A percentile compares a stretch with the other conserved stretches of the same genome.
Conservation (phyloP, 2,329 filamentous ascomycete genomes). For the Neocatenulostroma microsporum region DNA sequence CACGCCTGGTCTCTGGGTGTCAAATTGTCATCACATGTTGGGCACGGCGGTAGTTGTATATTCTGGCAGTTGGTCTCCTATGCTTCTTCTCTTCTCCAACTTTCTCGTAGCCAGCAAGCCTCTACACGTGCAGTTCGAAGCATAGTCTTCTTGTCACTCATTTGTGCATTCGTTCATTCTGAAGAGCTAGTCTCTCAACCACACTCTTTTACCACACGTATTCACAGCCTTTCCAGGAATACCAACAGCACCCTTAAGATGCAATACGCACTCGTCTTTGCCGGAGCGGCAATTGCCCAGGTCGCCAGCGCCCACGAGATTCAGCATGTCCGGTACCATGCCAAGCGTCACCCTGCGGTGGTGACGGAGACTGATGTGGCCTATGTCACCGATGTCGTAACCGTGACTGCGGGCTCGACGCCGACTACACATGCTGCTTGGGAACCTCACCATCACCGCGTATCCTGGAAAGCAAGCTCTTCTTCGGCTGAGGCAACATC, state of each 20-base stretch:
- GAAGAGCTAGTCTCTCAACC: slow-evolving; percentile 8
- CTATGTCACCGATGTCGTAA: slow-evolving; percentile 2
- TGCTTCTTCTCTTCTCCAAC: not conserved
- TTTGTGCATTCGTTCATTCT: not conserved
- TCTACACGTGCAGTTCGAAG: not conserved
- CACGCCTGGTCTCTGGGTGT: no score
- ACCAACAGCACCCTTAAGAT: slow-evolving; percentile 1
- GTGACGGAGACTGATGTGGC: slow-evolving; percentile 4
- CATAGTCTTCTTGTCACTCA: slow-evolving; percentile 3
- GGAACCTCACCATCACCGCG: not conserved
- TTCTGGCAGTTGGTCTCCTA: no score
- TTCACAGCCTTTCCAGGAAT: not conserved
- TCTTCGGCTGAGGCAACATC: not conserved
- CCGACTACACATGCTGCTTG: not conserved
- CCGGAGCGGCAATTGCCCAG: slow-evolving; percentile 9
- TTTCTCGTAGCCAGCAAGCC: not conserved
- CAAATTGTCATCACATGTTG: no score
- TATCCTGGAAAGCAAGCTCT: not conserved
- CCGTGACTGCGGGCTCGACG: slow-evolving; percentile 2
- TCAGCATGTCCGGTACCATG: slow-evolving; percentile 7
- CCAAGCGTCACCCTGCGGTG: not conserved
- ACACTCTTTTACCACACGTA: slow-evolving; percentile 2
- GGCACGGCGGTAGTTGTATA: no score
- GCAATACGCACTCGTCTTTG: slow-evolving; percentile 11
- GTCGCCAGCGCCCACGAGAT: slow-evolving; percentile 6